These are phyloP conservation scores for Protomyces pachydermus DNA, from an alignment of 1,139 yeast genomes.

Conservation along the genomic window DNA sequence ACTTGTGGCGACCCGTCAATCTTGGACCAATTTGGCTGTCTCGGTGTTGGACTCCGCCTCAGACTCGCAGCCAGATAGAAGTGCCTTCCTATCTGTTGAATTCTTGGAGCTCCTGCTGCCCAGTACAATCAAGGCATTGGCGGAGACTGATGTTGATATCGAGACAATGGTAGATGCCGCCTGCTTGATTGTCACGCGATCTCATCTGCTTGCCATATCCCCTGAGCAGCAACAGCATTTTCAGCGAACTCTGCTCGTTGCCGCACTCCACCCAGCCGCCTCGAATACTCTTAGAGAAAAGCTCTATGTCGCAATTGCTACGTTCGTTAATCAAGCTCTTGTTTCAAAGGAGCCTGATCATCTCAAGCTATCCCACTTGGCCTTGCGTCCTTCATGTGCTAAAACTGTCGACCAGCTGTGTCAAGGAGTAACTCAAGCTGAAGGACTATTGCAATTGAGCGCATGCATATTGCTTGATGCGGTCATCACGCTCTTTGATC, in stretches of 20 bases:
- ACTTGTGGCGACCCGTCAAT: background rate
- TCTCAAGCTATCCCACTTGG: background rate
- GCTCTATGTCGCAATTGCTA: background rate
- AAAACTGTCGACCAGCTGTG: background rate
- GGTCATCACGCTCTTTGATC: slow-evolving; percentile 1
- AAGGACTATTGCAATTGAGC: slow-evolving; percentile 1
- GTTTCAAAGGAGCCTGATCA: background rate
- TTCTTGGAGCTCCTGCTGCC: background rate
- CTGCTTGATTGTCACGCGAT: background rate
- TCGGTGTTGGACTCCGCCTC: background rate
- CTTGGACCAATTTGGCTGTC: background rate
- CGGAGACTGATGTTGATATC: background rate
- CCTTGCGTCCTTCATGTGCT: background rate
- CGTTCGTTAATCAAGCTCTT: background rate
- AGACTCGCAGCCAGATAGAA: background rate
- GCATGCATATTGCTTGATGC: slow-evolving; percentile 9
- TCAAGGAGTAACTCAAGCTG: background rate
- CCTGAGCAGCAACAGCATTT: background rate
- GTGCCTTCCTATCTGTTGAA: background rate
- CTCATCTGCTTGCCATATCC: background rate
- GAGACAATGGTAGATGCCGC: background rate
- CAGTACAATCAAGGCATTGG: background rate
- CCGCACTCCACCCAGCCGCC: background rate
- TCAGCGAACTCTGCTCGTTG: background rate
- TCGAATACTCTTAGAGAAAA: background rate